phyloP scores from a whole-genome alignment of 2,329 filamentous ascomycete species.

The Ophiostoma ulmi region DNA sequence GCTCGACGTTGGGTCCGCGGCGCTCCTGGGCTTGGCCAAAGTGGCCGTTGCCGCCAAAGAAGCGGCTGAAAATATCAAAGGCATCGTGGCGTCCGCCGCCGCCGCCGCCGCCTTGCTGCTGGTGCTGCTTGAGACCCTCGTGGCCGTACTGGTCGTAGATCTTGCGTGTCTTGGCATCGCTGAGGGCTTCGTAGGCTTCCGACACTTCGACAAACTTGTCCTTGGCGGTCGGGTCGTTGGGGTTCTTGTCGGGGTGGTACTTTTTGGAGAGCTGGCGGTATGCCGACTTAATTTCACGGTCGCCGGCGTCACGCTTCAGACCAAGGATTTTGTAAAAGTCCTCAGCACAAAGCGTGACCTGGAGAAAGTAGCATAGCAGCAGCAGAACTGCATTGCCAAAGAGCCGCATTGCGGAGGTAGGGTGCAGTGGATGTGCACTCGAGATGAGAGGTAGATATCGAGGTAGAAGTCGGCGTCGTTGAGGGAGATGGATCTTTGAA shows the following conservation, averaged over 20 bases:
- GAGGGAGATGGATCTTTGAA: neutral
- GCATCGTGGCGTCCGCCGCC: slow-evolving; percentile 68
- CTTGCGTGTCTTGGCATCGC: slow-evolving; percentile 69
- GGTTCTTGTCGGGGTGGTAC: slow-evolving; percentile 96
- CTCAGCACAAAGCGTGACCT: slow-evolving; percentile 55
- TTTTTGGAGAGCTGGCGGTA: slow-evolving; percentile 92
- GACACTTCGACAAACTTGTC: slow-evolving; percentile 91
- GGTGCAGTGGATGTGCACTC: neutral
- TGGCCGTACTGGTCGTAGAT: slow-evolving; percentile 95
- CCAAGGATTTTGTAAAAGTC: slow-evolving; percentile 84
- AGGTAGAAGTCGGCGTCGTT: neutral
- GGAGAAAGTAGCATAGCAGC: slow-evolving; percentile 50
- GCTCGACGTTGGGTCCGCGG: slow-evolving; percentile 82
- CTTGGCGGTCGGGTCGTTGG: slow-evolving; percentile 69
- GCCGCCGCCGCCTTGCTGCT: slow-evolving; percentile 59
- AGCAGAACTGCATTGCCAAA: slow-evolving; percentile 33
- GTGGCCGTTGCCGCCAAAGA: slow-evolving; percentile 89
- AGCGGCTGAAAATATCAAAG: slow-evolving; percentile 92
- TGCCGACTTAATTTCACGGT: slow-evolving; percentile 86
- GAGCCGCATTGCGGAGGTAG: slow-evolving; percentile 18
- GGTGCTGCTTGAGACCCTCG: slow-evolving; percentile 79
- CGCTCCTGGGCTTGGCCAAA: slow-evolving; percentile 66
- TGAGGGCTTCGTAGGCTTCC: slow-evolving; percentile 91
- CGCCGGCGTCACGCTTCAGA: slow-evolving; percentile 70
- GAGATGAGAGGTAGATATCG: neutral